Conservation (phyloP, 768 basidiomycete species). For the Scleroderma bovista region DNA sequence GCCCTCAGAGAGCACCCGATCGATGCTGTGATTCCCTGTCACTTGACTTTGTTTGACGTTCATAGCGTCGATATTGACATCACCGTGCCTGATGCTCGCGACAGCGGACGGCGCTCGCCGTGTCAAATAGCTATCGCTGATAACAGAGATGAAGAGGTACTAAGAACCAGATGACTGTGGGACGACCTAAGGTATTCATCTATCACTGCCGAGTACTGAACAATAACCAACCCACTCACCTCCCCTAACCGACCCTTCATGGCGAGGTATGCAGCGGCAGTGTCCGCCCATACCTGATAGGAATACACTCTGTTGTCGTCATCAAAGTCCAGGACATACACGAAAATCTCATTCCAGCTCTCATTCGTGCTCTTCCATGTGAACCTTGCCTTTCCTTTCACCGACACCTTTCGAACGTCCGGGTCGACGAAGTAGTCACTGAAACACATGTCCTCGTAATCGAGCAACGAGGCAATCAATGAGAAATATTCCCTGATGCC, state of each 20-base stretch:
- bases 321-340: conserved; percentile 57
- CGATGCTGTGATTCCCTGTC: too few species aligned
- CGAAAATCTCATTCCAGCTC: conserved; percentile 58
- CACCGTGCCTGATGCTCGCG: too few species aligned
- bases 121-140: too few species aligned
- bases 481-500: conserved; percentile 47
- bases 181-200: background rate
- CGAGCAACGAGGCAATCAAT: conserved; percentile 39
- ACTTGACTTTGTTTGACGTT: too few species aligned
- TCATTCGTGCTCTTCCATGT: conserved; percentile 49
- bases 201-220: background rate
- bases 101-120: too few species aligned
- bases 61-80: too few species aligned
- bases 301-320: conserved; percentile 46
- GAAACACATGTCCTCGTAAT: conserved; percentile 49
- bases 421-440: conserved; percentile 51
- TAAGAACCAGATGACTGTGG: background rate
- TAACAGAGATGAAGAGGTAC: background rate
- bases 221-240: conserved; percentile 4
- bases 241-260: conserved; percentile 39
- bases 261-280: conserved; percentile 58
- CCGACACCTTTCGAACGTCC: conserved; percentile 45
- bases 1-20: too few species aligned
- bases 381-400: conserved; percentile 50
- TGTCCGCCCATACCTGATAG: conserved; percentile 68